Percentiles rank a stretch among this genome's conserved stretches.
phyloP scores from a whole-genome alignment of 257 asterid species.

The Rhazya stricta region DNA sequence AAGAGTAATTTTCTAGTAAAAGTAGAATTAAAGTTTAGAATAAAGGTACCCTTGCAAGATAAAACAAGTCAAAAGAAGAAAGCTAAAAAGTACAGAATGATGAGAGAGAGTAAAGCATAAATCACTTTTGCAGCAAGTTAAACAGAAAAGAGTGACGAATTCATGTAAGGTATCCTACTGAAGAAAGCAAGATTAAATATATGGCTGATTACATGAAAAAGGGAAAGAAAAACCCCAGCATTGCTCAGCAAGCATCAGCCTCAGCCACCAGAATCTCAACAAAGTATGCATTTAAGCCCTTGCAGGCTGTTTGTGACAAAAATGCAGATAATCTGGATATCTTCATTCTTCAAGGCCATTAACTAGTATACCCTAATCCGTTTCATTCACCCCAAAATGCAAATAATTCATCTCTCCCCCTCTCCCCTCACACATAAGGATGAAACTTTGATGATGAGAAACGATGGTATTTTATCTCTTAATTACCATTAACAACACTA shows the following conservation, averaged over 20 bases:
- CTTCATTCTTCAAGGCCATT: not conserved
- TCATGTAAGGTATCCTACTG: not conserved
- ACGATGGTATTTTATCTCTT: not conserved
- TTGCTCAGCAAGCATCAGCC: not conserved
- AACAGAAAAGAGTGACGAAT: not conserved
- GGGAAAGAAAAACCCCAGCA: not conserved
- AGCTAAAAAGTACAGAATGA: slow-evolving; percentile 4
- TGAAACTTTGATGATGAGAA: not conserved
- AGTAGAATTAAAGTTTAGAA: slow-evolving; percentile 14
- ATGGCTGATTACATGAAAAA: not conserved
- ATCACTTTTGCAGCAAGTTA: slow-evolving; percentile 13
- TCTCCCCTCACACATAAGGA: not conserved
- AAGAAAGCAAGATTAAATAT: not conserved
- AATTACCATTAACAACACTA: not conserved
- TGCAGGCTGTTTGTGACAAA: not conserved
- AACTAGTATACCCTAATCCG: not conserved
- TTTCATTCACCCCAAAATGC: not conserved
- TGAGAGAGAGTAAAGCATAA: slow-evolving; percentile 21
- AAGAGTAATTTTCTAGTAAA: not conserved
- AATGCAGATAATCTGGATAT: not conserved
- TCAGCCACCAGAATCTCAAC: not conserved
- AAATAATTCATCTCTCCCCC: not conserved
- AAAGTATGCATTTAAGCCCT: not conserved
- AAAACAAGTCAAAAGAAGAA: slow-evolving; percentile 21
- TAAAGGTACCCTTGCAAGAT: slow-evolving; percentile 18